These are phyloP conservation scores for Quercus berberidifolia DNA, from an alignment of 306 rosid species.

Conservation along the genomic window DNA sequence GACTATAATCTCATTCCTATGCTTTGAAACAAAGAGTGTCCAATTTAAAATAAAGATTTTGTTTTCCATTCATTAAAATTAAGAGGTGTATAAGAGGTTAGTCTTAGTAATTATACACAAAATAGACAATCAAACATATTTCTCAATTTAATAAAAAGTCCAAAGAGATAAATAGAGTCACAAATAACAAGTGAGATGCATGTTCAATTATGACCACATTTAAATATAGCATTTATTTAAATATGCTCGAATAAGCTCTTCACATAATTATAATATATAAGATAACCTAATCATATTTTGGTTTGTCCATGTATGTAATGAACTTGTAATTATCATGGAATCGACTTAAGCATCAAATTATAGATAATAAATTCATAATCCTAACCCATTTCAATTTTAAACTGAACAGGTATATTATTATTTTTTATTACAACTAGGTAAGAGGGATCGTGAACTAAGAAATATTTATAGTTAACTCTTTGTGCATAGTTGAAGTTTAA, in stretches of 20 bases:
- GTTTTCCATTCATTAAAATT: too few relatives aligned
- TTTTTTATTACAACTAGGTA: background rate
- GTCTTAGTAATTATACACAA: background rate
- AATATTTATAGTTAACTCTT: background rate
- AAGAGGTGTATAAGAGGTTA: too few relatives aligned
- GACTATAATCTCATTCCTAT: too few relatives aligned
- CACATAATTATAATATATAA: background rate
- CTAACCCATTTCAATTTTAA: background rate
- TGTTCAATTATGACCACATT: background rate
- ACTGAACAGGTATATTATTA: background rate
- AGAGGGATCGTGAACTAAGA: background rate
- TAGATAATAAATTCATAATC: background rate
- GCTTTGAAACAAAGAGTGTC: too few relatives aligned
- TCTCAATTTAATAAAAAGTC: background rate
- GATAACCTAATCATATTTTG: background rate
- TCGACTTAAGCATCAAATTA: background rate
- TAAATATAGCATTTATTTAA: conserved; percentile 5
- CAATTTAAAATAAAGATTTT: too few relatives aligned
- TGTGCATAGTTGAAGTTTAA: too few relatives aligned
- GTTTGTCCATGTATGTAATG: background rate
- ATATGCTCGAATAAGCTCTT: background rate
- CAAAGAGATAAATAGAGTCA: background rate
- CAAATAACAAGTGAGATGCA: background rate
- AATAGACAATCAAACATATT: background rate
- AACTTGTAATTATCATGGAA: background rate